A percentile compares a stretch with the other conserved stretches of the same genome.
Conservation (phyloP, 164 flowering plant species). For the Vitis rupestris region DNA sequence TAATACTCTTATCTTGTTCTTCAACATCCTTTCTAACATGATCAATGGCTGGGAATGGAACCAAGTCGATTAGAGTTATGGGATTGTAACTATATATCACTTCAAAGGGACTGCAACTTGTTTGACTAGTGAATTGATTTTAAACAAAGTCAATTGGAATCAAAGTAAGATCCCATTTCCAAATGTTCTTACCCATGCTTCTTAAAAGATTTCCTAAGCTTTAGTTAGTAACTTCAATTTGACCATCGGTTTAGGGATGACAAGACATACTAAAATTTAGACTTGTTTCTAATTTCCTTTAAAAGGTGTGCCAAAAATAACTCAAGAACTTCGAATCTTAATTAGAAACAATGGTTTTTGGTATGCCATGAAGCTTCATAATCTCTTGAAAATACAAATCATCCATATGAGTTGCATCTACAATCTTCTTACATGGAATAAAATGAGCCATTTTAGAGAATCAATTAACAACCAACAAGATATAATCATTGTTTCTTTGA, state of each 20-base stretch:
- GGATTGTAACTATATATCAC: slow-evolving; percentile 7
- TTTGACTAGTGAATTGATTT: slow-evolving; percentile 4
- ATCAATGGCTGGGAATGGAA: neutral
- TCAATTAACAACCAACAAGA: neutral
- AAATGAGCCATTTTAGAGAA: neutral
- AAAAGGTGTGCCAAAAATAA: neutral
- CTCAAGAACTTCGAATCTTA: neutral
- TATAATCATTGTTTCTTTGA: neutral
- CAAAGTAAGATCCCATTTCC: slow-evolving; percentile 1
- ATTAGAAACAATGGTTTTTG: neutral
- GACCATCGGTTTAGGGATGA: neutral
- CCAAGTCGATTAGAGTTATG: neutral
- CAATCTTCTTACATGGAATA: neutral
- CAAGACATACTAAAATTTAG: neutral
- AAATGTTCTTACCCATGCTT: neutral
- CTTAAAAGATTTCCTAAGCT: slow-evolving; percentile 8
- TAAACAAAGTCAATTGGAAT: slow-evolving; percentile 15
- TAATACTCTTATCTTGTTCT: no score
- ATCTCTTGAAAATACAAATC: neutral
- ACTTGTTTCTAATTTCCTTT: neutral
- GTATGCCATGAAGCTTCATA: neutral
- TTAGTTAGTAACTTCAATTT: slow-evolving; percentile 3
- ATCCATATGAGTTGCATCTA: neutral
- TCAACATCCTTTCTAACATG: no score
- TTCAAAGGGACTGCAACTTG: slow-evolving; percentile 9